Conservation (phyloP, 345 rosid species). For the Noccaea caerulescens region DNA sequence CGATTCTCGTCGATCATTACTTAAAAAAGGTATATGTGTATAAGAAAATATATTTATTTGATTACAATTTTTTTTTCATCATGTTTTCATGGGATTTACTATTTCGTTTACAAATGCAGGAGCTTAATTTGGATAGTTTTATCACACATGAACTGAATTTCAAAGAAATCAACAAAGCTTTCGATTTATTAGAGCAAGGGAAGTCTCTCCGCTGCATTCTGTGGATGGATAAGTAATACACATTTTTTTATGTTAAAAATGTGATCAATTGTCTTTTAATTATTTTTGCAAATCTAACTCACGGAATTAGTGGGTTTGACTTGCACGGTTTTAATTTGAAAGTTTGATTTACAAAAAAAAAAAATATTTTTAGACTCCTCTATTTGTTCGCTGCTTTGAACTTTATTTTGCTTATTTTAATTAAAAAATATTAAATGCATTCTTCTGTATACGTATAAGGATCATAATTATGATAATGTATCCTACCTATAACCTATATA, state of each 20-base stretch:
- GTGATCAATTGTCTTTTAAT: background rate
- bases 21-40: conserved; percentile 40
- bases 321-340: too few relatives aligned
- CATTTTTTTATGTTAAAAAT: background rate
- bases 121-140: conserved; percentile 56
- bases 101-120: conserved; percentile 40
- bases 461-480: too few relatives aligned
- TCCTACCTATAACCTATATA: too few relatives aligned
- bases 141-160: conserved; percentile 57
- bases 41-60: background rate
- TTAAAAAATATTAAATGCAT: too few relatives aligned
- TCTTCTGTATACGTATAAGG: too few relatives aligned
- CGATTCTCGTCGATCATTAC: conserved; percentile 50
- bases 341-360: too few relatives aligned
- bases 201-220: conserved; percentile 61
- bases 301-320: too few relatives aligned
- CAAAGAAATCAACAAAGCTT: conserved; percentile 62
- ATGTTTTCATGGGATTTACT: background rate
- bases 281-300: too few relatives aligned
- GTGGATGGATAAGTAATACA: conserved; percentile 54
- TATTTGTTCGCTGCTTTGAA: too few relatives aligned
- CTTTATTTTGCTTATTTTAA: too few relatives aligned
- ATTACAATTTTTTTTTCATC: background rate
- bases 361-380: too few relatives aligned
- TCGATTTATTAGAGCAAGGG: conserved; percentile 55